A percentile compares a stretch with the other conserved stretches of the same genome.
Evolutionary conservation across 2,329 filamentous ascomycete genomes (phyloP).

Genomic region (Sarocladiaceae sp.): DNA sequence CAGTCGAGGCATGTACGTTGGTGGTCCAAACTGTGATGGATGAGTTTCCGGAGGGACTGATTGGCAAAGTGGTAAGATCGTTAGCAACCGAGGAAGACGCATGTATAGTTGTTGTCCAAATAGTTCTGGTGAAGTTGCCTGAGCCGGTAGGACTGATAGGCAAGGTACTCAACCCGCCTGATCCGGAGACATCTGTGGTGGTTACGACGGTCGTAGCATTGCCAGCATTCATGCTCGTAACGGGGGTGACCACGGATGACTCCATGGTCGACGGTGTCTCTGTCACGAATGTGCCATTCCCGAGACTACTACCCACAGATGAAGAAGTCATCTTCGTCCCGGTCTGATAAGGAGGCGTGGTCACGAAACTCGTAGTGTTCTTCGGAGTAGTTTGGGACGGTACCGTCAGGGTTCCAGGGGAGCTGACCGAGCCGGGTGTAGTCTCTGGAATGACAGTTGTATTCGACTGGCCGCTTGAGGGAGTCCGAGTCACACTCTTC

Average conservation of each 20-base stretch:
- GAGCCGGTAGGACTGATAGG: not conserved
- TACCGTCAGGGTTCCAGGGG: no score
- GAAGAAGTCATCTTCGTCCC: no score
- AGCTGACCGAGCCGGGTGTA: not conserved
- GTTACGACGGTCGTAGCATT: not conserved
- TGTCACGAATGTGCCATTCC: no score
- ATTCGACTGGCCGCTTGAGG: not conserved
- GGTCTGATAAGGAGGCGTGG: no score
- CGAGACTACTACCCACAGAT: no score
- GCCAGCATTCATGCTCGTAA: not conserved
- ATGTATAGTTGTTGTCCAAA: not conserved
- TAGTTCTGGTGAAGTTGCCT: not conserved
- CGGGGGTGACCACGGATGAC: no score
- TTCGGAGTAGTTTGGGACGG: no score
- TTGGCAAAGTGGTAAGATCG: no score
- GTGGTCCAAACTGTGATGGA: not conserved
- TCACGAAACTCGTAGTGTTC: no score
- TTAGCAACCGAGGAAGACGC: not conserved
- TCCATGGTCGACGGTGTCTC: no score
- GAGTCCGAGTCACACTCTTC: not conserved
- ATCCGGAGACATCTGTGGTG: not conserved
- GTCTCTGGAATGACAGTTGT: not conserved
- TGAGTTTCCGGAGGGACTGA: not conserved
- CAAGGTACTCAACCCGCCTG: not conserved
- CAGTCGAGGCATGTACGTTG: no score